phyloP scores from a whole-genome alignment of 129 eudicot genomes.

The Pseudognaphalium luteoalbum region DNA sequence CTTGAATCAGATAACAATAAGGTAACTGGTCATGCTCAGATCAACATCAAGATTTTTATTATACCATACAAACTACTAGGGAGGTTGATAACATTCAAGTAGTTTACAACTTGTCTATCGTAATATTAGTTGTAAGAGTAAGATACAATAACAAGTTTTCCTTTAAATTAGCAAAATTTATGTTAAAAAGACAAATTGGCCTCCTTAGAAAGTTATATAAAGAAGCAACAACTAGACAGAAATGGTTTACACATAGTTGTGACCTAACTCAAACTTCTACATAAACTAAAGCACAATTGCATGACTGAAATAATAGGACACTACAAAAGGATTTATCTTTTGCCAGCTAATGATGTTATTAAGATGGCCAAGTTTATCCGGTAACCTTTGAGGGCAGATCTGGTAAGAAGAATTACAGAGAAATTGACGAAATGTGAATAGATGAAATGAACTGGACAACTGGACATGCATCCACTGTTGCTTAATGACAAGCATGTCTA shows the following conservation, averaged over 20 bases:
- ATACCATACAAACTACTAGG: not conserved
- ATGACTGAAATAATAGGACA: not conserved
- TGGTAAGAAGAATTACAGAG: not conserved
- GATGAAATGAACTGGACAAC: not conserved
- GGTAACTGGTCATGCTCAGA: slow-evolving; percentile 17
- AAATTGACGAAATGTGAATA: not conserved
- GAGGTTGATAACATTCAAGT: slow-evolving; percentile 19
- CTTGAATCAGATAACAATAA: slow-evolving; percentile 31
- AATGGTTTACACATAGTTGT: slow-evolving; percentile 5
- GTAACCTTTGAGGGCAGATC: not conserved
- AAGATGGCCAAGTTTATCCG: not conserved
- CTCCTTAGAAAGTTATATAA: not conserved
- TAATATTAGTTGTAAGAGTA: slow-evolving; percentile 5
- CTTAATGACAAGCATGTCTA: not conserved
- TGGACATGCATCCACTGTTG: not conserved
- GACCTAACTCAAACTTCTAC: slow-evolving; percentile 12
- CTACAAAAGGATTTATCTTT: slow-evolving; percentile 5
- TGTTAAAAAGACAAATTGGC: not conserved
- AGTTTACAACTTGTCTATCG: not conserved
- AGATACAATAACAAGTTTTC: not conserved
- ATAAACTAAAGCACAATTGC: slow-evolving; percentile 1
- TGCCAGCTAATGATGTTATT: not conserved
- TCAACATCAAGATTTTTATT: slow-evolving; percentile 17
- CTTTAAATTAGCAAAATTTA: not conserved
- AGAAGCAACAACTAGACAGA: slow-evolving; percentile 9